Base-by-base conservation (phyloP, 73 alveolate genomes). In the Stentor coeruleus region DNA sequence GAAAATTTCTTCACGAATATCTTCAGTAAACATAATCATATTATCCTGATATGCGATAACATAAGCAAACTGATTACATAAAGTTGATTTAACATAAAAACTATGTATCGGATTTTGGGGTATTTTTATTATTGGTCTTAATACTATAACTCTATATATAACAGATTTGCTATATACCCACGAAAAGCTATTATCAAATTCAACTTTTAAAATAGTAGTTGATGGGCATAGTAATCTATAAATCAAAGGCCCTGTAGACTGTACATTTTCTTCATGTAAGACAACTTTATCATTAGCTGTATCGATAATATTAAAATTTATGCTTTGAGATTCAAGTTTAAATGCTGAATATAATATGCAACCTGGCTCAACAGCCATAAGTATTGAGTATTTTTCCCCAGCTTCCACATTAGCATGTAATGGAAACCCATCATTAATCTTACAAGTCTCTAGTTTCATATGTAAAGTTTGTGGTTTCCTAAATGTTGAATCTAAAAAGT, bases 361-460 rank as follows among this genome's bases (percentile, higher is more conserved):
- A 6, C 20, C 20, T 11, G 66, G 66, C 20, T 20, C 20, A 49
- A 49, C 66, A 6, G 20, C 6, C 6, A 49, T 20, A 6, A 6
- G 6, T 6, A 49, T 20, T 20, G 28, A 11, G 20, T 11, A 6
- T 11, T 11, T 49, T 20, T 49, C 66, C 20, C 66, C 66, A 49
- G 66, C 66, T 49, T 49, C 66, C 6, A 49, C 66, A 49, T 11
- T 20, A 49, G 66, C 20, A 6, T 11, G 20, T 20, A 49, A 49
- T 11, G 66, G 66, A 49, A 49, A 49, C 66, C 66, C 66, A 49
- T 49, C 28, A 49, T 49, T 49, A 49, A 49, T 49, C 66, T 49
- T 49, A 20, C 6, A 49, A 49, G 28, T 49, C 20, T 49, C 66
- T 20, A 49, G 28, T 11, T 6, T 11, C 6, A 6, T 49, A 11